Percentiles rank a stretch among this genome's conserved stretches.
Evolutionary conservation across 2,329 filamentous ascomycete genomes (phyloP).

Genomic region (Aspergillus texensis): DNA sequence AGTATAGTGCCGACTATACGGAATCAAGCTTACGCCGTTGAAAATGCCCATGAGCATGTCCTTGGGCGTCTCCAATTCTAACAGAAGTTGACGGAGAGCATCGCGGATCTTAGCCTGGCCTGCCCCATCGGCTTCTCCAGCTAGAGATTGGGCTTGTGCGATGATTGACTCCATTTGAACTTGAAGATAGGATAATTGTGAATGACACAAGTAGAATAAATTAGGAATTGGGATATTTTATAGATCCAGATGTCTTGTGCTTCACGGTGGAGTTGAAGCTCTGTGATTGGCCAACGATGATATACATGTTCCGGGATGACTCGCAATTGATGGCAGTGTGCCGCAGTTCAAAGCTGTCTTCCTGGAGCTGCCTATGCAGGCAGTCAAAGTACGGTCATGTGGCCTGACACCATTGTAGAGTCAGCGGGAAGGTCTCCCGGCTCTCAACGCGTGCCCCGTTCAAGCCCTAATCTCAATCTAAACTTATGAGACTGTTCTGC

Average conservation of each 20-base stretch:
- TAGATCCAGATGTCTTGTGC: neutral
- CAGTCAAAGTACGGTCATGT: no score
- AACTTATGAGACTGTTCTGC: no score
- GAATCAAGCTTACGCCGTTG: neutral
- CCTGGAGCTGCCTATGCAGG: no score
- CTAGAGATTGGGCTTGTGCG: conserved; percentile 18
- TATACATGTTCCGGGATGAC: neutral
- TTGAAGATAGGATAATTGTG: neutral
- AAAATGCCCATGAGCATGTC: conserved; percentile 1
- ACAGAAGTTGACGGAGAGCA: conserved; percentile 10
- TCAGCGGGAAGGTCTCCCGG: no score
- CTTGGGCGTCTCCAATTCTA: conserved; percentile 1
- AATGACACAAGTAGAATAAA: no score
- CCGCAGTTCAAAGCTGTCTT: no score
- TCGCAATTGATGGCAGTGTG: neutral
- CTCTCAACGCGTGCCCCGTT: no score
- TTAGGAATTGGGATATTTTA: neutral
- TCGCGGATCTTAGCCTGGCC: conserved; percentile 21
- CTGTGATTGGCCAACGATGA: neutral
- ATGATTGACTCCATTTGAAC: neutral
- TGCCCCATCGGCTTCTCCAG: conserved; percentile 21
- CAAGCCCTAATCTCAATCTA: no score
- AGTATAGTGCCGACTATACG: neutral
- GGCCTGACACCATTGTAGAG: no score
- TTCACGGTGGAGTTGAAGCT: neutral